Percentiles rank a stretch among this genome's conserved stretches.
phyloP scores from a whole-genome alignment of 108 stramenopile species.

The Pseudonitzschia delicatissima region DNA sequence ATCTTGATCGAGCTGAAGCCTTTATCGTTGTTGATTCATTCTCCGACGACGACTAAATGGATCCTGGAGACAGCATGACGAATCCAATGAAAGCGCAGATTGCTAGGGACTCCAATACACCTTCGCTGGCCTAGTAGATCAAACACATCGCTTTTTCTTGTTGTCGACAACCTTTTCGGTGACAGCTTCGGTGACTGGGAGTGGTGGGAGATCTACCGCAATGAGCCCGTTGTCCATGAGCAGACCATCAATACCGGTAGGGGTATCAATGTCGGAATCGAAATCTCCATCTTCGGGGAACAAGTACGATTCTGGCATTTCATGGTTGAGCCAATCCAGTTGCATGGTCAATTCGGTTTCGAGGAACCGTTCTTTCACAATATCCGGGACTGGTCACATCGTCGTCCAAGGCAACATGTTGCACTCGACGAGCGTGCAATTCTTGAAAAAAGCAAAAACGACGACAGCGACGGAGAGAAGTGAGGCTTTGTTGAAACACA shows the following conservation, averaged over 20 bases:
- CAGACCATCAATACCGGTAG: neutral
- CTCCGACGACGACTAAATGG: too few species aligned
- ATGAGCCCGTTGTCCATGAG: neutral
- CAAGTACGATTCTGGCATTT: slow-evolving; percentile 21
- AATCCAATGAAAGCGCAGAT: slow-evolving; percentile 27
- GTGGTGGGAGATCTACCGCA: slow-evolving; percentile 6
- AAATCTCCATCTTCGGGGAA: slow-evolving; percentile 3
- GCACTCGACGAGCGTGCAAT: slow-evolving; percentile 27
- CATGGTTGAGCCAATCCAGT: slow-evolving; percentile 18
- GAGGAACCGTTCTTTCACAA: slow-evolving; percentile 16
- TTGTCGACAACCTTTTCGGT: neutral
- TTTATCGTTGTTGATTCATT: too few species aligned
- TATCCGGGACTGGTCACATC: slow-evolving; percentile 17
- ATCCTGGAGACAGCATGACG: slow-evolving; percentile 21
- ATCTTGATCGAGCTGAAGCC: too few species aligned
- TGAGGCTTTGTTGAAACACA: neutral
- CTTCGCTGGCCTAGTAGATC: slow-evolving; percentile 25
- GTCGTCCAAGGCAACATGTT: slow-evolving; percentile 12
- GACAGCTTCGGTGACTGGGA: slow-evolving; percentile 12
- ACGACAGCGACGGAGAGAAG: neutral
- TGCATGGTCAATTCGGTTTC: slow-evolving; percentile 29
- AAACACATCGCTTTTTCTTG: slow-evolving; percentile 6
- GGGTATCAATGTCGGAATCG: neutral
- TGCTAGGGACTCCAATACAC: slow-evolving; percentile 31
- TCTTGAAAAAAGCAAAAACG: slow-evolving; percentile 6